Evolutionary conservation across 2,329 filamentous ascomycete genomes (phyloP).

Genomic region (Hypoxylon sp.): DNA sequence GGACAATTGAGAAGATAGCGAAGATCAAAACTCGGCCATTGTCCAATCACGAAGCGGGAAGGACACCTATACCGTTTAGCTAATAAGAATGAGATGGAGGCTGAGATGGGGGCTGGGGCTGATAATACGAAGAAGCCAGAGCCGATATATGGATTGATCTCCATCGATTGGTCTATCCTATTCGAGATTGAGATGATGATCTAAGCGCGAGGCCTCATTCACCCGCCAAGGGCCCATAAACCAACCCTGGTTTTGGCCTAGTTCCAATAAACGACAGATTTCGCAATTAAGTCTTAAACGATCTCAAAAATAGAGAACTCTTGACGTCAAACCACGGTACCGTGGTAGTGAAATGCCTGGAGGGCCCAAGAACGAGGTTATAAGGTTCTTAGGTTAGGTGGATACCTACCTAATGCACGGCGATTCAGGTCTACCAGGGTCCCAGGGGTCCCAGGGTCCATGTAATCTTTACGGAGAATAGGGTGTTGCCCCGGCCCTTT

Average conservation of each 20-base stretch:
- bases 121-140: constrained; percentile 40
- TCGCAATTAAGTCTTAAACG: neutral
- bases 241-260: constrained; percentile 21
- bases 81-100: constrained; percentile 39
- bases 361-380: constrained; percentile 16
- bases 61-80: constrained; percentile 15
- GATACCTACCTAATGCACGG: too few species aligned
- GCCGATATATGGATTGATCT: constrained; percentile 10
- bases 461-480: constrained; percentile 32
- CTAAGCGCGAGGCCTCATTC: constrained; percentile 39
- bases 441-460: neutral
- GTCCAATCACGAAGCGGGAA: constrained; percentile 26
- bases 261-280: constrained; percentile 3
- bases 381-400: constrained; percentile 36
- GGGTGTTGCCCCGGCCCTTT: constrained; percentile 14
- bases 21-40: constrained; percentile 19
- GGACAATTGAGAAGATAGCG: neutral
- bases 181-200: constrained; percentile 27
- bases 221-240: constrained; percentile 5
- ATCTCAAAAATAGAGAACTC: constrained; percentile 26
- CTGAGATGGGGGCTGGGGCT: constrained; percentile 36
- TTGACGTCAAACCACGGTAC: constrained; percentile 32
- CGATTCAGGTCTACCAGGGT: constrained; percentile 38
- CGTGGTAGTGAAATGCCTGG: constrained; percentile 2
- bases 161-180: constrained; percentile 31